These are phyloP conservation scores for Cryptococcus sp. DNA, from an alignment of 1,284 basidiomycete species.

Conservation along the genomic window DNA sequence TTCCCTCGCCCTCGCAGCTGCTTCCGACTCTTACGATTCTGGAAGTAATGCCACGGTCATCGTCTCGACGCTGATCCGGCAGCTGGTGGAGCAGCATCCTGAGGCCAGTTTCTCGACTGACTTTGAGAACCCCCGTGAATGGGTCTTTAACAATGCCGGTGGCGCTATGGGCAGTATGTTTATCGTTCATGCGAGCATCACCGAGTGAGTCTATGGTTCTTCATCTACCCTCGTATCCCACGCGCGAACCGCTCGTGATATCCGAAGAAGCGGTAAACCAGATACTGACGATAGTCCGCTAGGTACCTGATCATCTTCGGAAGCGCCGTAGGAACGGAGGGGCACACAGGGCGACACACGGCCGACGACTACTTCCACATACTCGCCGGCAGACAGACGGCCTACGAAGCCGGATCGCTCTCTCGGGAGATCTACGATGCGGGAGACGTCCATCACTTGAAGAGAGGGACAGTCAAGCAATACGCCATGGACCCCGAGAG, in stretches of 20 bases:
- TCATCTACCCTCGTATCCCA: conserved; percentile 8
- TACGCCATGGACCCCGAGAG: conserved; percentile 96
- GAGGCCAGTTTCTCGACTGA: conserved; percentile 65
- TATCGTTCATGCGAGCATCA: conserved; percentile 90
- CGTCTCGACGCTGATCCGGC: conserved; percentile 63
- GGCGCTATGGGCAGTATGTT: conserved; percentile 98
- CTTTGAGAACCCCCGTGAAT: conserved; percentile 63
- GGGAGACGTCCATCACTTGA: conserved; percentile 81
- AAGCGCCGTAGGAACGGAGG: conserved; percentile 93
- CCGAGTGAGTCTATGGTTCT: conserved; percentile 69
- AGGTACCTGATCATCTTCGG: conserved; percentile 78
- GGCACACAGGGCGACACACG: conserved; percentile 89
- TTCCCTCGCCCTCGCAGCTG: conserved; percentile 63
- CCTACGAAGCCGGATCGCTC: conserved; percentile 76
- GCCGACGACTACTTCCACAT: conserved; percentile 96
- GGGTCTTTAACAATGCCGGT: conserved; percentile 97
- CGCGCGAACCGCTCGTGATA: neutral
- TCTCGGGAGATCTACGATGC: conserved; percentile 79
- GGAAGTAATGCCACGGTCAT: conserved; percentile 61
- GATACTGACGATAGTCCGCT: neutral
- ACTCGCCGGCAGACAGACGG: conserved; percentile 88
- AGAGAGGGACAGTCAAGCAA: conserved; percentile 83
- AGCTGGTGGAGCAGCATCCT: conserved; percentile 70
- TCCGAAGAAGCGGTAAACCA: neutral
- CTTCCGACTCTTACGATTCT: conserved; percentile 13